Evolutionary conservation across 116 monocot genomes (phyloP).

Genomic region (Papilionanthe hybrid): DNA sequence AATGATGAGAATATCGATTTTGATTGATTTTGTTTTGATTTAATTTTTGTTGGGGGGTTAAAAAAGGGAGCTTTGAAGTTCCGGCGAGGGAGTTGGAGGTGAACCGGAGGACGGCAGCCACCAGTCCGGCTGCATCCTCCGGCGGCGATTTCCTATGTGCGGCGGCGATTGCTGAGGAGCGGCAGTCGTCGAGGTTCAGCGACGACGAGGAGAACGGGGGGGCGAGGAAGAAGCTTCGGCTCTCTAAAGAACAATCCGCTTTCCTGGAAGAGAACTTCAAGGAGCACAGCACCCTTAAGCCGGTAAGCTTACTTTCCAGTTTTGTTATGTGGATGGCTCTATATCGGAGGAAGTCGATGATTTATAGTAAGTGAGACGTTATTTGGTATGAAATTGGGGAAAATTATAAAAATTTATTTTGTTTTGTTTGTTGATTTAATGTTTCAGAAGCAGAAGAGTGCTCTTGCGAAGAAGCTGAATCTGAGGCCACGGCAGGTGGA

Average conservation of each 20-base stretch:
- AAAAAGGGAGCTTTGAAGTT: neutral
- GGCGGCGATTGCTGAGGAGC: conserved; percentile 1
- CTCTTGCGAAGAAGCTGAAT: conserved; percentile 28
- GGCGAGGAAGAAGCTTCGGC: conserved; percentile 5
- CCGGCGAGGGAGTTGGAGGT: neutral
- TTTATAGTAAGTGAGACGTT: too few species aligned
- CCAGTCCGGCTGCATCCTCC: neutral
- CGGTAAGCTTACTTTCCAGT: neutral
- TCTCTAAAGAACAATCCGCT: conserved; percentile 1
- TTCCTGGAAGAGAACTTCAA: conserved; percentile 4
- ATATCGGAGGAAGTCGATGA: too few species aligned
- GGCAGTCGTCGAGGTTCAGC: neutral
- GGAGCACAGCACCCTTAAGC: neutral
- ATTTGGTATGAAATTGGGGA: neutral
- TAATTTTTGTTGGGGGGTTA: neutral
- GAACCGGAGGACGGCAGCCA: neutral
- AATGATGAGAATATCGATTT: neutral
- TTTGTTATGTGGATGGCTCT: too few species aligned
- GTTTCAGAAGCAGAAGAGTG: conserved; percentile 20
- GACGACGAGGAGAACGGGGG: conserved; percentile 6
- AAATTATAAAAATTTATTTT: neutral
- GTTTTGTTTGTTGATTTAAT: neutral
- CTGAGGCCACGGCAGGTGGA: conserved; percentile 14
- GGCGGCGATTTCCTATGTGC: neutral
- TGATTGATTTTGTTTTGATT: neutral